Percentiles rank a stretch among this genome's conserved stretches.
Conservation (phyloP, 2,329 filamentous ascomycete species). For the Alternaria sp. region DNA sequence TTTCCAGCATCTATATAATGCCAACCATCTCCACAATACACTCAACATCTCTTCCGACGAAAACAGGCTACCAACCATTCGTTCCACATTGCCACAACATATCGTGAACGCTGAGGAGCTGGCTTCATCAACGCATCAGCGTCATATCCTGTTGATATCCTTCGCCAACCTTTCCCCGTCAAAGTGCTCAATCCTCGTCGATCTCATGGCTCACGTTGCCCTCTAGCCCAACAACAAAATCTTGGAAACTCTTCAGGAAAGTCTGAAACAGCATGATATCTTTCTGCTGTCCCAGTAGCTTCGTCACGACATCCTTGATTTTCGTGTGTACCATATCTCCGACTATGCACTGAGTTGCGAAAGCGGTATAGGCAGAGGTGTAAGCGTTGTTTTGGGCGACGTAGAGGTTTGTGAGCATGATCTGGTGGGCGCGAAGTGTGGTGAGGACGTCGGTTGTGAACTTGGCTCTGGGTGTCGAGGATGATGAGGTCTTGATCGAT, state of each 20-base stretch:
- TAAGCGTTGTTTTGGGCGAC: neutral
- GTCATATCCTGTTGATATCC: neutral
- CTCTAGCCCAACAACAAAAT: neutral
- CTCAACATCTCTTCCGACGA: neutral
- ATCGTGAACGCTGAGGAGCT: accelerated
- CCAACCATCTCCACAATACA: neutral
- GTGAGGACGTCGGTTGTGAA: neutral
- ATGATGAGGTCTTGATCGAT: neutral
- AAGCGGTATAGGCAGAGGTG: neutral
- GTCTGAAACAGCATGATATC: neutral
- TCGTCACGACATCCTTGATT: neutral
- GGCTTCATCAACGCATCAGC: neutral
- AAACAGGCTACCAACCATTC: neutral
- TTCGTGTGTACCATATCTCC: neutral
- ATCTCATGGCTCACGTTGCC: neutral
- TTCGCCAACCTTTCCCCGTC: neutral
- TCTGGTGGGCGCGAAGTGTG: neutral
- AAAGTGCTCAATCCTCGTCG: neutral
- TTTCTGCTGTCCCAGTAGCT: neutral
- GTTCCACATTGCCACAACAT: neutral
- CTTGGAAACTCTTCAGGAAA: neutral
- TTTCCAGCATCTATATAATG: neutral
- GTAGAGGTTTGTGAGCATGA: neutral
- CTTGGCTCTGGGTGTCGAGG: neutral
- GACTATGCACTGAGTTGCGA: neutral